A percentile compares a stretch with the other conserved stretches of the same genome.
Conservation (phyloP, 441 rosid genomes). For the Biscutella laevigata region DNA sequence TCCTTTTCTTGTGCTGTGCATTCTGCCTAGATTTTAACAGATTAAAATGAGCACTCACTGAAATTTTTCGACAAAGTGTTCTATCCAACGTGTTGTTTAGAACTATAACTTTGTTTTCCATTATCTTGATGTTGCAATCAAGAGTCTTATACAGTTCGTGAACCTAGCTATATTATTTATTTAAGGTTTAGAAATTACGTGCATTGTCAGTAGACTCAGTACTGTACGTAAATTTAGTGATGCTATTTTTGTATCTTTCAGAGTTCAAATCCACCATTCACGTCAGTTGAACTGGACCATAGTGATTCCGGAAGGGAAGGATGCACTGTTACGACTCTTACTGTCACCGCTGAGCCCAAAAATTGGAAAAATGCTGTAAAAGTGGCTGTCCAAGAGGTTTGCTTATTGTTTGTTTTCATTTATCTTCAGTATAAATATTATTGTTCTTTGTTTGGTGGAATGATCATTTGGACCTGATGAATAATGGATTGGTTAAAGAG, state of each 20-base stretch:
- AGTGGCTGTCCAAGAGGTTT: constrained; percentile 98
- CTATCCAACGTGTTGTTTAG: not conserved
- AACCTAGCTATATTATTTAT: constrained; percentile 3
- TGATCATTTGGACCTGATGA: constrained; percentile 7
- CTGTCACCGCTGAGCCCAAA: constrained; percentile 95
- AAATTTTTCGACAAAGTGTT: not conserved
- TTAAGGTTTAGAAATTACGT: not conserved
- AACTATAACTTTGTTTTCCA: not conserved
- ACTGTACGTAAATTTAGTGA: not conserved
- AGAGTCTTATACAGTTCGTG: not conserved
- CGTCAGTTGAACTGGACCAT: constrained; percentile 98
- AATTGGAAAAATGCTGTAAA: constrained; percentile 92
- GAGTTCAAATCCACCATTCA: constrained; percentile 99
- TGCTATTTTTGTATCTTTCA: constrained; percentile 35
- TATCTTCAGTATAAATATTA: constrained; percentile 2
- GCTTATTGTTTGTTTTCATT: constrained; percentile 14
- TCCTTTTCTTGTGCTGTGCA: not conserved
- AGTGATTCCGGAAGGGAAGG: constrained; percentile 99
- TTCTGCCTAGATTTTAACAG: not conserved
- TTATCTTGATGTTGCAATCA: not conserved
- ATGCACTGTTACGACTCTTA: constrained; percentile 98
- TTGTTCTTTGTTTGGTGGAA: not conserved
- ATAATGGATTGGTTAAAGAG: constrained; percentile 8
- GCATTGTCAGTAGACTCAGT: not conserved
- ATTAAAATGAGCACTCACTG: not conserved